Percentiles rank a stretch among this genome's conserved stretches.
Evolutionary conservation across 768 basidiomycete genomes (phyloP).

Genomic region (Lyophyllum atratum): DNA sequence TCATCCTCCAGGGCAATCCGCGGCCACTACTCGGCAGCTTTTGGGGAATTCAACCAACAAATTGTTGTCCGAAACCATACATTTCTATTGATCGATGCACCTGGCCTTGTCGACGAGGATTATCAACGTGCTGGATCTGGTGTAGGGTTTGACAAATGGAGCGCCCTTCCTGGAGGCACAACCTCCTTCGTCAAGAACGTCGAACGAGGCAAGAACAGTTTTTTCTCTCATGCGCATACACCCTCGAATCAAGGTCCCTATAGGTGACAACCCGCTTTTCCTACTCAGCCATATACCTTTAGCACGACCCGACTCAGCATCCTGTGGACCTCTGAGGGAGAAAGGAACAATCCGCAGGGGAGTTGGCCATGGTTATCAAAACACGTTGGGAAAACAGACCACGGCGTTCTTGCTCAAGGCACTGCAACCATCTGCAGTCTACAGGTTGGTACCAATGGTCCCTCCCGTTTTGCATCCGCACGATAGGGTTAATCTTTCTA

Average conservation of each 20-base stretch:
- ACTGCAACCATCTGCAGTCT: conserved; percentile 68
- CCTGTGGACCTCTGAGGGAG: conserved; percentile 80
- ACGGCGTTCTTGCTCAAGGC: conserved; percentile 69
- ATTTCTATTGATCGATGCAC: conserved; percentile 72
- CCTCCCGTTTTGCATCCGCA: neutral
- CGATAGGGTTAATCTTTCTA: neutral
- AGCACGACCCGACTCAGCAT: conserved; percentile 68
- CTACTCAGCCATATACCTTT: conserved; percentile 88
- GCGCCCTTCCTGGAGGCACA: conserved; percentile 51
- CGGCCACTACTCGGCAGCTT: conserved; percentile 56
- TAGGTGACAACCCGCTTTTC: conserved; percentile 51
- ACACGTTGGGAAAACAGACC: conserved; percentile 79
- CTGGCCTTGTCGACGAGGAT: conserved; percentile 83
- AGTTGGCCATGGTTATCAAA: conserved; percentile 82
- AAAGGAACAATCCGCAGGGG: conserved; percentile 70
- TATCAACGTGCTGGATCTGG: conserved; percentile 59
- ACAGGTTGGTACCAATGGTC: conserved; percentile 52
- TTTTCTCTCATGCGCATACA: neutral
- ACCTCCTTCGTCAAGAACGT: conserved; percentile 60
- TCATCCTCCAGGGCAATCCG: conserved; percentile 56
- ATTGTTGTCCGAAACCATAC: conserved; percentile 69
- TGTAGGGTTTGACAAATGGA: conserved; percentile 56
- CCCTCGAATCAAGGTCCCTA: conserved; percentile 4
- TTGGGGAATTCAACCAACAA: conserved; percentile 69
- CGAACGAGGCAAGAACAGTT: conserved; percentile 35